Evolutionary conservation across 2,329 filamentous ascomycete genomes (phyloP), one percentile per base, ranked within the genome.

Genomic region (Fusarium humuli): DNA sequence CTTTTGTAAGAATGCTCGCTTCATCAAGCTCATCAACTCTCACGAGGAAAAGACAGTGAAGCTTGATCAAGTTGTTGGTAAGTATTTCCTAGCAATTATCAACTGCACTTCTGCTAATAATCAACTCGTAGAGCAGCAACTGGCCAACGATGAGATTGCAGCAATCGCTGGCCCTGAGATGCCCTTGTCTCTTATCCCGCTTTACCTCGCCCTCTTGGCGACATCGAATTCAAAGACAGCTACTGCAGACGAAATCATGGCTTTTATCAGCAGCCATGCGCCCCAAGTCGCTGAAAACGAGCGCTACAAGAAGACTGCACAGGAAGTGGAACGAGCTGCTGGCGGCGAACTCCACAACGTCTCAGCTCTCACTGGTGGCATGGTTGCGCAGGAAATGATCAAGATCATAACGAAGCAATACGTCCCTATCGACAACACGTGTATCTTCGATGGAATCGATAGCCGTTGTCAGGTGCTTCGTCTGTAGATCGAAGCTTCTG

Each of bases 341-440:
- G 93, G 93, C 29, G 92, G 90, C 57, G 97, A 99, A 79, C 83
- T 99, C 64, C 96, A 99, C 83, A 98, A 98, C 78, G 92, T 97
- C 59, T 92, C 94, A 32, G 91, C 94, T 27, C 82, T 97, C 59
- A 92, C 91, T 2, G 97, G 96, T 30, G 97, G 96, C 5, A 92
- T 99, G 83, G 92, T 97, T 49, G 94, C 95, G n/a, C 97, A 99
- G 81, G 96, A 99, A 82, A 89, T 95, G 68, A 97, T 99, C 82
- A 99, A 99, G 79, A 88, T 95, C 61, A 87, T 92, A 74, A 92
- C 90, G 14, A 89, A 89, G 76, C 90, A 92, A 81, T 92, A 92
- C 79, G 84, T 92, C 45, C 90, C 90, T 25, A 87, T 91, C 69
- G 89, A 92, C 73, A 91, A 92, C 78, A 90, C 88, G 18, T 91